These are phyloP conservation scores for Cucumis sativus DNA, from an alignment of 306 rosid genomes.

Conservation along the genomic window DNA sequence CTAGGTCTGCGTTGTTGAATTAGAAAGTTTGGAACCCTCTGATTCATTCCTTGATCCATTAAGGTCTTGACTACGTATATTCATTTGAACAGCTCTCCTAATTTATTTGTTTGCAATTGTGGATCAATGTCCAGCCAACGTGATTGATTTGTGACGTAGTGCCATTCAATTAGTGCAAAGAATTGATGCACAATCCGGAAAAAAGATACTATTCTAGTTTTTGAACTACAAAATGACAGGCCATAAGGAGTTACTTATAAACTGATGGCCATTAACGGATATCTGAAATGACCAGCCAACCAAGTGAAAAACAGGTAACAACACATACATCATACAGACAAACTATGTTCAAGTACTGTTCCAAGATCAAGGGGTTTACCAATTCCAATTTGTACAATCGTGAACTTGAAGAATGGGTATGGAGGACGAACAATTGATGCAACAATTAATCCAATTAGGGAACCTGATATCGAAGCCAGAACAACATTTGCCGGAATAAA, in stretches of 20 bases:
- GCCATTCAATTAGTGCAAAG: not conserved
- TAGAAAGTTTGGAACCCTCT: not conserved
- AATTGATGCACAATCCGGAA: not conserved
- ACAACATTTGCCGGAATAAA: slow-evolving; percentile 85
- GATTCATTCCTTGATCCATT: not conserved
- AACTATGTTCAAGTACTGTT: not conserved
- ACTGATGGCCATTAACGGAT: not conserved
- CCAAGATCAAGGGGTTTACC: slow-evolving; percentile 35
- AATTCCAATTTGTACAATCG: slow-evolving; percentile 76
- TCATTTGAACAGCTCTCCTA: slow-evolving; percentile 1
- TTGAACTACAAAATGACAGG: not conserved
- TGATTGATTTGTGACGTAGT: not conserved
- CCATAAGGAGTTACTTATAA: not conserved
- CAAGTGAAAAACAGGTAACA: not conserved
- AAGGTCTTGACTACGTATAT: not conserved
- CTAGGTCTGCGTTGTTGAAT: not conserved
- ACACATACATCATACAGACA: not conserved
- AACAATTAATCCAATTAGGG: slow-evolving; percentile 70
- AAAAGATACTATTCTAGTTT: not conserved
- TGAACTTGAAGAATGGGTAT: slow-evolving; percentile 86
- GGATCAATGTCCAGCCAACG: not conserved
- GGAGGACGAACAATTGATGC: slow-evolving; percentile 75
- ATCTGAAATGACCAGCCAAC: not conserved
- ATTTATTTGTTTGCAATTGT: not conserved
- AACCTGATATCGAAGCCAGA: slow-evolving; percentile 54